These are phyloP conservation scores for Capsella rubella DNA, from an alignment of 441 rosid genomes.

Conservation along the genomic window DNA sequence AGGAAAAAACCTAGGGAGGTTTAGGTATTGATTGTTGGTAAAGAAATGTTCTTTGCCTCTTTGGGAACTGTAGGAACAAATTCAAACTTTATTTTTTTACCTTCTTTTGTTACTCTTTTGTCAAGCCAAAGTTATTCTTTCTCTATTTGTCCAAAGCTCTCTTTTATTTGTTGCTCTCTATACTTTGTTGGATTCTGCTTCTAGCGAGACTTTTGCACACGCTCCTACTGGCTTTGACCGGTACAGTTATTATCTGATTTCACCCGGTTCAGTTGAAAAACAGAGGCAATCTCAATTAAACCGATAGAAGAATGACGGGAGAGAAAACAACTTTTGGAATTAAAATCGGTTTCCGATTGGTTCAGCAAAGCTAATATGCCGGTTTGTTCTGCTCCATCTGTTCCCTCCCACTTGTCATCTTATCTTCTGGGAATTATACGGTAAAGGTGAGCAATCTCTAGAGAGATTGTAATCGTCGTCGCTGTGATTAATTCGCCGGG, in stretches of 20 bases:
- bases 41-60: slow-evolving; percentile 57
- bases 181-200: slow-evolving; percentile 39
- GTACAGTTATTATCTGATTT: slow-evolving; percentile 1
- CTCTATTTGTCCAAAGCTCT: slow-evolving; percentile 38
- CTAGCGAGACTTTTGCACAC: slow-evolving; percentile 7
- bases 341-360: neutral
- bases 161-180: slow-evolving; percentile 19
- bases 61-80: slow-evolving; percentile 43
- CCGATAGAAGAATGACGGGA: neutral
- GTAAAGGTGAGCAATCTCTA: neutral
- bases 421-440: slow-evolving; percentile 24
- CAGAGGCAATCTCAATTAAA: slow-evolving; percentile 2
- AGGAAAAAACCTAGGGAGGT: slow-evolving; percentile 27
- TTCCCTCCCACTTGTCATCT: slow-evolving; percentile 45
- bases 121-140: slow-evolving; percentile 58
- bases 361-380: slow-evolving; percentile 6
- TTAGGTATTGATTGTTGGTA: slow-evolving; percentile 57
- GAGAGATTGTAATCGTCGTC: slow-evolving; percentile 21
- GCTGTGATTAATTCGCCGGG: neutral
- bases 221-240: slow-evolving; percentile 7
- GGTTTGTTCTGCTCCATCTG: slow-evolving; percentile 23
- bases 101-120: slow-evolving; percentile 53
- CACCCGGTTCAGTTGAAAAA: neutral
- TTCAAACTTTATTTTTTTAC: slow-evolving; percentile 39
- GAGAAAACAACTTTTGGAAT: neutral